Evolutionary conservation across 176 grass and related monocot genomes (phyloP), one percentile per base, ranked within the genome.

Genomic region (Miscanthus lutarioriparius): DNA sequence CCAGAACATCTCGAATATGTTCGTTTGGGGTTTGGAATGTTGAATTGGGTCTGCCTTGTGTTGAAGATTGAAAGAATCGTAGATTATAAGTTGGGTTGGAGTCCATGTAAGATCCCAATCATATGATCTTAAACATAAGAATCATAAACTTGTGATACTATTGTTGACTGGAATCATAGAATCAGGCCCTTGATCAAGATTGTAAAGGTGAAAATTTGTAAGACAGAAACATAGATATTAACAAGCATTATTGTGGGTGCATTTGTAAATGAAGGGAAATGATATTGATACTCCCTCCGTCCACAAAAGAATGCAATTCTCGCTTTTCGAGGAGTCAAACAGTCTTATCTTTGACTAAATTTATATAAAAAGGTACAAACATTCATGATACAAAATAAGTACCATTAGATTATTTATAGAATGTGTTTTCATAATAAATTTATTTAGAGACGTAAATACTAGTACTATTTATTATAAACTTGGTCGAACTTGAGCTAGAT

Each of bases 41-140:
- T 68, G 45, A 80, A 80, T n/a, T 84, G 20, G 47, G 17, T 74
- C 38, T 75, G 72, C 10, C 5, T 32, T 85, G 39, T 23, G 72
- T 38, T 9, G 1, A 40, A 73, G 10, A 26, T 47, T 41, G 3
- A 69, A 76, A 8, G 6, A 32, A 25, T 63, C n/a, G 58, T 25
- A 4, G 9, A 61, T 25, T 61, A 61, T 25, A 25, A 61, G n/a
- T 61, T 25, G 22, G 8, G 22, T 59, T 23, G 56, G 56, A 59
- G 22, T 59, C 9, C 8, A 23, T 0, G 7, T 61, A 25, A 61
- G 58, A 25, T 61, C 58, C 22, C 22, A 23, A 23, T 59, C 22
- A 23, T 59, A 59, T 1, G 0, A 56, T 56, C 53, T 58, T 58
- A 58, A 58, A 58, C 53, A 58, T 59, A 59, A 3, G 22, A 59